These are phyloP conservation scores for Helenozyma baotianmanensis DNA, from an alignment of 805 yeast species.

Conservation along the genomic window DNA sequence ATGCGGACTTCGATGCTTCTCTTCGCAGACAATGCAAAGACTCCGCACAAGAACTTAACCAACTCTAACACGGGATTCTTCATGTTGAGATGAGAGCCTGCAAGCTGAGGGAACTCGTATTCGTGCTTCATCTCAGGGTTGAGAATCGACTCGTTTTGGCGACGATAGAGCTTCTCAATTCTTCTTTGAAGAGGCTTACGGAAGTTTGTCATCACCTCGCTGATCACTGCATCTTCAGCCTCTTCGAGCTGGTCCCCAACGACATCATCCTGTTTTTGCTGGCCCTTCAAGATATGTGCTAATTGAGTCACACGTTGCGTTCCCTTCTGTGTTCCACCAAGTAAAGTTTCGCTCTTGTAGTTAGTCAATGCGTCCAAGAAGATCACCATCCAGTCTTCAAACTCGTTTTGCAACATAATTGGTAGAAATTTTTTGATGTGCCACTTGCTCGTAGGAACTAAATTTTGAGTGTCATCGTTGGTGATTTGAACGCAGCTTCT, in stretches of 20 bases:
- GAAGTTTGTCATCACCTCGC: constrained; percentile 53
- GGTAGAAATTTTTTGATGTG: constrained; percentile 75
- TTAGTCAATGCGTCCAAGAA: constrained; percentile 67
- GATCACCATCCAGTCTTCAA: constrained; percentile 80
- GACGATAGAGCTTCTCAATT: constrained; percentile 56
- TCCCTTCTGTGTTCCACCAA: constrained; percentile 32
- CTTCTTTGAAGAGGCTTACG: constrained; percentile 64
- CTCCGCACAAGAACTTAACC: constrained; percentile 69
- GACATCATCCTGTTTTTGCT: constrained; percentile 29
- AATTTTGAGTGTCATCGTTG: constrained; percentile 39
- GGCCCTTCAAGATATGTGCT: constrained; percentile 47
- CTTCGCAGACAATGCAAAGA: constrained; percentile 60
- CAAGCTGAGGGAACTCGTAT: constrained; percentile 68
- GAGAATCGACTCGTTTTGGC: constrained; percentile 69
- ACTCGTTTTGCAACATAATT: constrained; percentile 67
- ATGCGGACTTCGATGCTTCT: constrained; percentile 69
- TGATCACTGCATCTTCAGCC: constrained; percentile 12
- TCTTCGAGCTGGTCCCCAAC: constrained; percentile 34
- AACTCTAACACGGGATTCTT: constrained; percentile 76
- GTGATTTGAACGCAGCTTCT: constrained; percentile 45
- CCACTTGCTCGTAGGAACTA: constrained; percentile 64
- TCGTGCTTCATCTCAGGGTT: constrained; percentile 60
- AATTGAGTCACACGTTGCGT: constrained; percentile 70
- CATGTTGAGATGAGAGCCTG: constrained; percentile 62
- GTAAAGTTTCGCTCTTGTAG: constrained; percentile 40